A percentile compares a stretch with the other conserved stretches of the same genome.
These are phyloP conservation scores for Botrytis porri DNA, from an alignment of 2,329 filamentous ascomycete species.

Conservation along the genomic window DNA sequence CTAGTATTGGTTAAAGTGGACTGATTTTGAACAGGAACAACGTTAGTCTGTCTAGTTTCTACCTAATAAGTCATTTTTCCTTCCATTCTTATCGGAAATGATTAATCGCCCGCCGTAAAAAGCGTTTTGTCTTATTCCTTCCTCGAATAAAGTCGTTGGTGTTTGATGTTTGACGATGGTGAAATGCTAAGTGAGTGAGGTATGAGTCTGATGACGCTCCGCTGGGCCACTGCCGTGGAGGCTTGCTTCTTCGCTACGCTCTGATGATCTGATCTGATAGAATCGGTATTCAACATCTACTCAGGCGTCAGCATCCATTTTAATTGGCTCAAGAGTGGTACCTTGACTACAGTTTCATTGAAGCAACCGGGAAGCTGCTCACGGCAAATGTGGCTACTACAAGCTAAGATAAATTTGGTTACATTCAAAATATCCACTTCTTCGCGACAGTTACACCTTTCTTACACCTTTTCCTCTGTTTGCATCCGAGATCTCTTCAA, in stretches of 20 bases:
- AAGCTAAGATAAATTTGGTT: neutral
- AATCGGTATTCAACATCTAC: neutral
- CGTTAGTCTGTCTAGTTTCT: neutral
- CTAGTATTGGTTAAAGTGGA: neutral
- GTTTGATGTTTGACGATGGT: neutral
- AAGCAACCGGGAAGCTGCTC: neutral
- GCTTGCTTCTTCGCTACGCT: constrained; percentile 3
- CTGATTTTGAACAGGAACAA: neutral
- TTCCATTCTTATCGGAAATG: neutral
- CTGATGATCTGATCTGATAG: neutral
- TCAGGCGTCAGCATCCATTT: neutral
- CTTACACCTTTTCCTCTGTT: neutral
- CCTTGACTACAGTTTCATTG: neutral
- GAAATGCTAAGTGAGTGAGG: neutral
- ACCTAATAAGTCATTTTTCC: neutral
- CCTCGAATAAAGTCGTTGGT: neutral
- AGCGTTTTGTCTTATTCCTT: neutral
- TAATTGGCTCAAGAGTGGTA: neutral
- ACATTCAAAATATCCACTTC: neutral
- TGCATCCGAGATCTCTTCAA: neutral
- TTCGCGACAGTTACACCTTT: neutral
- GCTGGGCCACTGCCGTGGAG: constrained; percentile 3
- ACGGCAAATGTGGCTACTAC: neutral
- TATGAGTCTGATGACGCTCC: neutral
- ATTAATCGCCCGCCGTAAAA: neutral